Evolutionary conservation across 192 early-diverging fungal genomes (phyloP).

Genomic region (Glomus cerebriforme): DNA sequence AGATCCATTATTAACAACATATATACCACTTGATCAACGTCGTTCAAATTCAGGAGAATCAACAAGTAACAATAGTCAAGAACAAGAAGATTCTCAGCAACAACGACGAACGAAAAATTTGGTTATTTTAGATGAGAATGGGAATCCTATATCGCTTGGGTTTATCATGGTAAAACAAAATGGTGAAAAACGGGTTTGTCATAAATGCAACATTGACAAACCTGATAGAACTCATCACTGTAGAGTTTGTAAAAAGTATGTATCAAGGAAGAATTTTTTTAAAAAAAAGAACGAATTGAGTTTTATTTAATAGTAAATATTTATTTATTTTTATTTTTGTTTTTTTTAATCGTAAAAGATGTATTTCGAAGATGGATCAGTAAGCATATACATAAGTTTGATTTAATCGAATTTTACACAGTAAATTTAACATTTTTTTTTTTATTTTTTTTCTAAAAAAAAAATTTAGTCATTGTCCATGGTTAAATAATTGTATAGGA

Average conservation of each 20-base stretch:
- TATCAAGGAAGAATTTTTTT: not conserved
- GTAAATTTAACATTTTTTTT: not conserved
- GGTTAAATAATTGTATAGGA: slow-evolving; percentile 50
- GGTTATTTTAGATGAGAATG: slow-evolving; percentile 3
- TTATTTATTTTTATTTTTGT: not conserved
- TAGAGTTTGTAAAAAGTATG: slow-evolving; percentile 3
- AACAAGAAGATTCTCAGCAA: not conserved
- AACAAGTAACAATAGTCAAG: not conserved
- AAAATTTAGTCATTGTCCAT: slow-evolving; percentile 48
- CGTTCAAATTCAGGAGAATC: not conserved
- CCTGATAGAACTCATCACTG: slow-evolving; percentile 51
- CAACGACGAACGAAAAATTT: too few species aligned
- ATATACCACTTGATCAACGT: not conserved
- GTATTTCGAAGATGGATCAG: slow-evolving; percentile 51
- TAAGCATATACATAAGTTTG: slow-evolving; percentile 22
- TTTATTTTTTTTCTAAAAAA: too few species aligned
- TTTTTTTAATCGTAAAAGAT: slow-evolving; percentile 33
- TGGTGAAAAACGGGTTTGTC: slow-evolving; percentile 47
- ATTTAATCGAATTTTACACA: not conserved
- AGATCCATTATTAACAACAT: not conserved
- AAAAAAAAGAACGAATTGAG: not conserved
- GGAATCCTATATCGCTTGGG: not conserved
- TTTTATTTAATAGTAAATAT: not conserved
- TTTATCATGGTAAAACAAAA: slow-evolving; percentile 42
- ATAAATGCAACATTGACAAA: slow-evolving; percentile 48